Evolutionary conservation across 116 monocot species (phyloP).

Genomic region (Cymodocea nodosa): DNA sequence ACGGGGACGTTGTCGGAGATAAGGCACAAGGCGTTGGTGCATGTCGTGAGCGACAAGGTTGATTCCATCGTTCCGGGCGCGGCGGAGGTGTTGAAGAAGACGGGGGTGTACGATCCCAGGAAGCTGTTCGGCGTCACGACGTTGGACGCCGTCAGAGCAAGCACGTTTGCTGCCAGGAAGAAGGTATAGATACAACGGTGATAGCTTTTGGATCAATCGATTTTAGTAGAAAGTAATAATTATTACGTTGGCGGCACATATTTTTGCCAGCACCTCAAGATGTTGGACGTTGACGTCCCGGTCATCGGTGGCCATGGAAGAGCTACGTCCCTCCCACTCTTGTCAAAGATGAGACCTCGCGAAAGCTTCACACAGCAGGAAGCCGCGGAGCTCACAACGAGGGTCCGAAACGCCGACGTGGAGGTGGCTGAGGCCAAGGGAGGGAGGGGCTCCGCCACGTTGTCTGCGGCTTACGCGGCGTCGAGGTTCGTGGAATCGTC

Average conservation of each 20-base stretch:
- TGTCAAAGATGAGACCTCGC: slow-evolving; percentile 78
- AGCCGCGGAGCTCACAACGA: slow-evolving; percentile 65
- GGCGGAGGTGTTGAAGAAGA: slow-evolving; percentile 79
- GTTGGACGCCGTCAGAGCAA: slow-evolving; percentile 73
- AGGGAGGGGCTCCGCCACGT: slow-evolving; percentile 84
- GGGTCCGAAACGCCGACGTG: slow-evolving; percentile 81
- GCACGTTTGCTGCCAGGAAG: slow-evolving; percentile 83
- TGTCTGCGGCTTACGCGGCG: slow-evolving; percentile 77
- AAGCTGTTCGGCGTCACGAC: slow-evolving; percentile 84
- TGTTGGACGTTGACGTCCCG: slow-evolving; percentile 64
- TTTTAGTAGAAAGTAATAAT: no score
- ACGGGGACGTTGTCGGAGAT: background rate
- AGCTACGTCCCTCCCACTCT: slow-evolving; percentile 72
- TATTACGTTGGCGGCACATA: no score
- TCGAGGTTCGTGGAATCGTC: slow-evolving; percentile 54
- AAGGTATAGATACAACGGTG: background rate
- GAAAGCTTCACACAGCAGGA: slow-evolving; percentile 47
- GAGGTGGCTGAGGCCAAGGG: slow-evolving; percentile 94
- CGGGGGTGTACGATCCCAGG: slow-evolving; percentile 64
- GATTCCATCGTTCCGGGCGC: slow-evolving; percentile 84
- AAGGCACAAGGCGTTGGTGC: slow-evolving; percentile 61
- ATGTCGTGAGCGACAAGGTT: slow-evolving; percentile 82
- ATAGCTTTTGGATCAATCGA: no score
- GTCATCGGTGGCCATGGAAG: slow-evolving; percentile 91
- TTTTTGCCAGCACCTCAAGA: background rate